phyloP scores from a whole-genome alignment of 805 yeast genomes.

The Cyberlindnera mrakii region DNA sequence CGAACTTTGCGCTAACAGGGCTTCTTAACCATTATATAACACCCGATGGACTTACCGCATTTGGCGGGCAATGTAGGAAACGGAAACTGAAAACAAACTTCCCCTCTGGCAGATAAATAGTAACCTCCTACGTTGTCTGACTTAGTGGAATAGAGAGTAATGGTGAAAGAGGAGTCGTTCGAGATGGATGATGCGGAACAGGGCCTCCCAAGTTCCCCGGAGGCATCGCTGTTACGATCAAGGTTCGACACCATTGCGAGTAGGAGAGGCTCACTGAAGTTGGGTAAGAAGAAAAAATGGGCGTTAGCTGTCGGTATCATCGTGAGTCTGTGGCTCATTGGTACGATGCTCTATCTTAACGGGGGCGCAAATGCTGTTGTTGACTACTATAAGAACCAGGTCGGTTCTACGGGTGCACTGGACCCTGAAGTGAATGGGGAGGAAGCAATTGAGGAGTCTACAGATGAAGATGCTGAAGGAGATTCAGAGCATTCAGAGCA shows the following conservation, averaged over 20 bases:
- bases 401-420: conserved; percentile 5
- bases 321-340: conserved; percentile 12
- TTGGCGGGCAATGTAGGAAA: conserved; percentile 6
- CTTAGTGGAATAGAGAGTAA: not conserved
- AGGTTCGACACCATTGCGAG: conserved; percentile 13
- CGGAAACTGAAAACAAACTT: conserved; percentile 1
- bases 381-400: conserved; percentile 18
- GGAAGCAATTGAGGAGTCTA: not conserved
- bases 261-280: not conserved
- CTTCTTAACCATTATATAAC: too few species aligned
- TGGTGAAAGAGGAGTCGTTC: conserved; percentile 9
- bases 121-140: too few species aligned
- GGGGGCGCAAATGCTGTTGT: conserved; percentile 12
- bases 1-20: not conserved
- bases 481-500: not conserved
- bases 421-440: conserved; percentile 3
- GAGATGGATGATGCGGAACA: conserved; percentile 16
- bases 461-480: not conserved
- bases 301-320: conserved; percentile 6
- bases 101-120: too few species aligned
- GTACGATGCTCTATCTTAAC: conserved; percentile 10
- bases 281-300: conserved; percentile 9
- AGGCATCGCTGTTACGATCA: conserved; percentile 7
- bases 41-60: conserved; percentile 8
- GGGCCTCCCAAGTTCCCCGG: conserved; percentile 3